phyloP scores from a whole-genome alignment of 345 rosid species.

The Turritis glabra region DNA sequence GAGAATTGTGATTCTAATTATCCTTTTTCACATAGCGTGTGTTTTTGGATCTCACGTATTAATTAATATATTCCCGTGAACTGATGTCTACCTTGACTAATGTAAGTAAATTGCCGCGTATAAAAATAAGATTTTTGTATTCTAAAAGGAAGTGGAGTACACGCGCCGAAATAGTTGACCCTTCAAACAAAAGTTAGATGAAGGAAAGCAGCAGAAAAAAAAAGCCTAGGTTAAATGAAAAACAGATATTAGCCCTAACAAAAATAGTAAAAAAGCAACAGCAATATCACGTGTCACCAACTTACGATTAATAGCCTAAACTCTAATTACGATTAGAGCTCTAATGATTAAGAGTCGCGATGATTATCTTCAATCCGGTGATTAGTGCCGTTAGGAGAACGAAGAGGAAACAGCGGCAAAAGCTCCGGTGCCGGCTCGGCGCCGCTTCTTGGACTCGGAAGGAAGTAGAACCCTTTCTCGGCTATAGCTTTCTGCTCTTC shows the following conservation, averaged over 20 bases:
- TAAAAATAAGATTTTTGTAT: background rate
- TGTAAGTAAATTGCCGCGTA: conserved; percentile 17
- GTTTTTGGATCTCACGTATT: conserved; percentile 7
- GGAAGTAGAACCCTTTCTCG: conserved; percentile 69
- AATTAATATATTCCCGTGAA: background rate
- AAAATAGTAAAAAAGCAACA: conserved; percentile 26
- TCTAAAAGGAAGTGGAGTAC: conserved; percentile 27
- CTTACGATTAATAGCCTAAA: conserved; percentile 14
- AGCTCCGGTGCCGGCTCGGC: conserved; percentile 62
- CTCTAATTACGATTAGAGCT: conserved; percentile 12
- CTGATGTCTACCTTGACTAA: conserved; percentile 30
- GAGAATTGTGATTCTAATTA: background rate
- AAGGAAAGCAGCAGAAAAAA: background rate
- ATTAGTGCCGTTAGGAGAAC: conserved; percentile 50
- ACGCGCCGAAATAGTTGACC: conserved; percentile 38
- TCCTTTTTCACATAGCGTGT: background rate
- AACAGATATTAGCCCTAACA: conserved; percentile 31
- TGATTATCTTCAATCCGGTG: conserved; percentile 3
- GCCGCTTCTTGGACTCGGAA: conserved; percentile 59
- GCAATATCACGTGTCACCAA: conserved; percentile 12
- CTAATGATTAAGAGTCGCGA: background rate
- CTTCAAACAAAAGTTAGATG: background rate
- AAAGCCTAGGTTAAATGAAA: conserved; percentile 7
- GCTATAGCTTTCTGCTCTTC: conserved; percentile 60
- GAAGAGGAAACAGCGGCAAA: conserved; percentile 72